Conservation (phyloP, 1,284 basidiomycete genomes). For the Heterobasidion occidentale region DNA sequence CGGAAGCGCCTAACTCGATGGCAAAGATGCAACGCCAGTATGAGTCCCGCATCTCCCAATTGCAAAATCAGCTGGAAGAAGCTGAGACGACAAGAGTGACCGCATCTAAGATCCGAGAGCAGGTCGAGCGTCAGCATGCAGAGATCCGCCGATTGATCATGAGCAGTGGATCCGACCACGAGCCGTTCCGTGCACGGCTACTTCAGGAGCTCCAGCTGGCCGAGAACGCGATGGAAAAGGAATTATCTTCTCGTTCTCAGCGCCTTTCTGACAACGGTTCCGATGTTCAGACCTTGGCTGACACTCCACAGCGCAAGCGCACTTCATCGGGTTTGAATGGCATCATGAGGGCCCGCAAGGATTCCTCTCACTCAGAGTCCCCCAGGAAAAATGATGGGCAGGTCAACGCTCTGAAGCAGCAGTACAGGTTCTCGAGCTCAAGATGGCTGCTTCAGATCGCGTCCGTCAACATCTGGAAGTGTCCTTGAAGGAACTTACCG, state of each 20-base stretch:
- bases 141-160: conserved; percentile 63
- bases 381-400: conserved; percentile 35
- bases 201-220: conserved; percentile 61
- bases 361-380: conserved; percentile 24
- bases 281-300: conserved; percentile 28
- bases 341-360: conserved; percentile 24
- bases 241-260: conserved; percentile 32
- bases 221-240: conserved; percentile 56
- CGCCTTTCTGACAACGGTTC: conserved; percentile 15
- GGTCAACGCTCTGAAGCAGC: conserved; percentile 49
- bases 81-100: conserved; percentile 42
- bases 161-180: conserved; percentile 49
- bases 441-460: conserved; percentile 61
- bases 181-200: conserved; percentile 55
- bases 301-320: conserved; percentile 39
- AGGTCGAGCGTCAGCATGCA: conserved; percentile 60
- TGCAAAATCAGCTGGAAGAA: conserved; percentile 59
- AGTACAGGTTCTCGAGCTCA: conserved; percentile 64
- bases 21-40: conserved; percentile 60
- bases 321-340: conserved; percentile 24
- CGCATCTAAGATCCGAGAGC: conserved; percentile 50
- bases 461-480: conserved; percentile 61
- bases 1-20: conserved; percentile 45
- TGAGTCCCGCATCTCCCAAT: conserved; percentile 53
- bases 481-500: conserved; percentile 53